phyloP scores from a whole-genome alignment of 805 yeast genomes.

The Myxozyma neotropica region DNA sequence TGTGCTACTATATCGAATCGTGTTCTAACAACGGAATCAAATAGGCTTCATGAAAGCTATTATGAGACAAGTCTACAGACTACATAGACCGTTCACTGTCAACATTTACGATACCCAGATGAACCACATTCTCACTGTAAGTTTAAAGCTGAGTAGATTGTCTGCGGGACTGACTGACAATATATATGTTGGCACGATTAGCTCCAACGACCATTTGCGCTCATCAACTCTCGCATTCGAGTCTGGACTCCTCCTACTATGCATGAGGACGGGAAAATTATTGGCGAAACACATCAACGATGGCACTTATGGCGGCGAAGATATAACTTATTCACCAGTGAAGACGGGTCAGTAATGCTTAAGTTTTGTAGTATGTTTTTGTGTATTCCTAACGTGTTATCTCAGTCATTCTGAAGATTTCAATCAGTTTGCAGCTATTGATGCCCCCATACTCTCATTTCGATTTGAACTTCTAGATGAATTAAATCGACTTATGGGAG shows the following conservation, averaged over 20 bases:
- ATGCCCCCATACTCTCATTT: conserved; percentile 83
- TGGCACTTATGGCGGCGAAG: conserved; percentile 95
- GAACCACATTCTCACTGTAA: conserved; percentile 42
- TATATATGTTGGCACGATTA: too few species aligned
- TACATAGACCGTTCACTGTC: conserved; percentile 73
- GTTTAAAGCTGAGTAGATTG: neutral
- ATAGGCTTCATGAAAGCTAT: conserved; percentile 55
- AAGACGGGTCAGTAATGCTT: too few species aligned
- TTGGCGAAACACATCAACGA: conserved; percentile 88
- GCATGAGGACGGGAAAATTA: conserved; percentile 48
- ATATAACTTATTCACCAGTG: conserved; percentile 69
- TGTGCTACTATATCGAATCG: too few species aligned
- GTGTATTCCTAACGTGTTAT: neutral
- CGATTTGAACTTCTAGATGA: conserved; percentile 76
- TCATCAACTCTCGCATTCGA: conserved; percentile 86
- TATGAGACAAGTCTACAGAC: conserved; percentile 78
- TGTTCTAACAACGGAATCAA: neutral
- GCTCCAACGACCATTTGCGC: conserved; percentile 79
- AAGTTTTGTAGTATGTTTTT: neutral
- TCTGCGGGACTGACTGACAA: neutral
- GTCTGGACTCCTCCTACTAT: conserved; percentile 56
- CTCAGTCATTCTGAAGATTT: conserved; percentile 40
- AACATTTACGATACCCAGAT: conserved; percentile 43
- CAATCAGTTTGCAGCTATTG: conserved; percentile 83
- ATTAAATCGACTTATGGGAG: conserved; percentile 60